Evolutionary conservation across 2,329 filamentous ascomycete species (phyloP).

Genomic region (Cadophora luteo-olivacea): DNA sequence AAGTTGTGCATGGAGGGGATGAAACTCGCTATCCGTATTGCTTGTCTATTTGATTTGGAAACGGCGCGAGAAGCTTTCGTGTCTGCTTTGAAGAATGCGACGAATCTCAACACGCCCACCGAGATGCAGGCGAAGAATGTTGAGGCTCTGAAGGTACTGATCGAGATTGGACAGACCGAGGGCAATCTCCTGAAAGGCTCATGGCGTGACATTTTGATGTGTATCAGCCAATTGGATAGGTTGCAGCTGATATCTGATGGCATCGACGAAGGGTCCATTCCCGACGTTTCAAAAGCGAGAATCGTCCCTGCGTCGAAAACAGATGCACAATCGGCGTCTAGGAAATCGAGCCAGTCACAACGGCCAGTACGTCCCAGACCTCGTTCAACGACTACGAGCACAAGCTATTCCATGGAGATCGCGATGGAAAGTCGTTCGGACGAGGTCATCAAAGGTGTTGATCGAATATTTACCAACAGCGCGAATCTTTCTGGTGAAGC

Average conservation of each 20-base stretch:
- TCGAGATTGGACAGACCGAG: conserved; percentile 92
- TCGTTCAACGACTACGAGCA: conserved; percentile 54
- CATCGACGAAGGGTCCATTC: conserved; percentile 89
- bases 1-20: conserved; percentile 94
- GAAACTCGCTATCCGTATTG: conserved; percentile 90
- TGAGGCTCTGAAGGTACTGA: conserved; percentile 87
- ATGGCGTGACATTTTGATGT: conserved; percentile 95
- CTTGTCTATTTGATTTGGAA: conserved; percentile 90
- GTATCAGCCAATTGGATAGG: conserved; percentile 93
- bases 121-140: conserved; percentile 97
- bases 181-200: conserved; percentile 88
- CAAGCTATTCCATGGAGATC: conserved; percentile 74
- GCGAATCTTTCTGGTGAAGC: conserved; percentile 91
- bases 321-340: conserved; percentile 58
- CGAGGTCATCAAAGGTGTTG: conserved; percentile 90
- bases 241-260: conserved; percentile 94
- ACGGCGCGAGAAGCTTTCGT: conserved; percentile 97
- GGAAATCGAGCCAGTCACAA: conserved; percentile 67
- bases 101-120: conserved; percentile 92
- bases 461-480: conserved; percentile 96
- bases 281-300: conserved; percentile 86
- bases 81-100: conserved; percentile 88
- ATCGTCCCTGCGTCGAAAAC: conserved; percentile 65
- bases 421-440: conserved; percentile 92
- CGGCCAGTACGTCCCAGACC: conserved; percentile 57